These are phyloP conservation scores for Calocybe indica DNA, from an alignment of 768 basidiomycete species.

Conservation along the genomic window DNA sequence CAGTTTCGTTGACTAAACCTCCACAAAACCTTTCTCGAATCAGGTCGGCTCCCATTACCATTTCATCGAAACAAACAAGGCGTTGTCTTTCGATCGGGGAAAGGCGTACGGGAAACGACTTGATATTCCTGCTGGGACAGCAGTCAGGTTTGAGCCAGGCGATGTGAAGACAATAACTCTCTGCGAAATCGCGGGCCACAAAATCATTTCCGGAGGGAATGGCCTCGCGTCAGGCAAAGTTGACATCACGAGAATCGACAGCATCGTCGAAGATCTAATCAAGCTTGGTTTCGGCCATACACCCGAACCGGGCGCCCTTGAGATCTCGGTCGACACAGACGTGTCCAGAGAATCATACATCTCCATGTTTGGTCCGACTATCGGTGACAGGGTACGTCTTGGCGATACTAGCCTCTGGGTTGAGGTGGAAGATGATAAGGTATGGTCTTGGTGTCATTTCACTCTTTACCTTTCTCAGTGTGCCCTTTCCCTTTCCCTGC, in stretches of 20 bases:
- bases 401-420: constrained; percentile 92
- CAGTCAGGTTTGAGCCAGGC: constrained; percentile 95
- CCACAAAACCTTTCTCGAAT: constrained; percentile 5
- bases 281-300: constrained; percentile 65
- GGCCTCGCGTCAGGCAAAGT: constrained; percentile 54
- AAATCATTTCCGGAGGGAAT: constrained; percentile 77
- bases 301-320: constrained; percentile 56
- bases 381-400: constrained; percentile 81
- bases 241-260: constrained; percentile 36
- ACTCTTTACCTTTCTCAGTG: background rate
- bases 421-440: constrained; percentile 83
- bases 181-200: constrained; percentile 68
- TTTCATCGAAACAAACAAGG: constrained; percentile 85
- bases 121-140: constrained; percentile 92
- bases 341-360: constrained; percentile 74
- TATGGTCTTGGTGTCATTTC: constrained; percentile 18
- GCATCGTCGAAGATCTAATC: constrained; percentile 41
- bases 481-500: background rate
- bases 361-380: constrained; percentile 94
- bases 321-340: constrained; percentile 44
- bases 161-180: constrained; percentile 81
- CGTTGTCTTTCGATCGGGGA: constrained; percentile 76
- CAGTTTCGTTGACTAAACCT: background rate
- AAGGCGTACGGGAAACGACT: constrained; percentile 80
- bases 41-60: constrained; percentile 94